Percentiles rank a stretch among this genome's conserved stretches.
These are phyloP conservation scores for Zangia roseola DNA, from an alignment of 768 basidiomycete genomes.

Conservation along the genomic window DNA sequence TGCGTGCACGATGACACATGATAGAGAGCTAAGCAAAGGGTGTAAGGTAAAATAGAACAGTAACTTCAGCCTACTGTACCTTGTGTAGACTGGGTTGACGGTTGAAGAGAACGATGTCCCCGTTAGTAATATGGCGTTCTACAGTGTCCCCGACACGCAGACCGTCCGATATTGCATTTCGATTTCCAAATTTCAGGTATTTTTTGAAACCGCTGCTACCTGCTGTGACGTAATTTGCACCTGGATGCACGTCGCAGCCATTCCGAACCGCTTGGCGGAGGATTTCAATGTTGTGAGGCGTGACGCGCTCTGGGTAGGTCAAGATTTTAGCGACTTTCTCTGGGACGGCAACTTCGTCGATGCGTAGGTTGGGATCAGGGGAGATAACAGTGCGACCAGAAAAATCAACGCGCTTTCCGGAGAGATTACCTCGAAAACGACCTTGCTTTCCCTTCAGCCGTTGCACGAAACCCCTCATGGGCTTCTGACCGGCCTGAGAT, in stretches of 20 bases:
- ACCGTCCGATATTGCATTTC: constrained; percentile 75
- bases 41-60: constrained; percentile 1
- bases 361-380: constrained; percentile 97
- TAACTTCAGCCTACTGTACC: constrained; percentile 36
- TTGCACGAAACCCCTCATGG: constrained; percentile 96
- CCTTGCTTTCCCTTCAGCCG: constrained; percentile 98
- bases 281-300: constrained; percentile 79
- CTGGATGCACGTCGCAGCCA: constrained; percentile 88
- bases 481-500: constrained; percentile 84
- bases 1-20: constrained; percentile 97
- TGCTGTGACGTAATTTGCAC: constrained; percentile 89
- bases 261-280: constrained; percentile 80
- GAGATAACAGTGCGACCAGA: constrained; percentile 98
- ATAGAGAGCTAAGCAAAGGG: constrained; percentile 73
- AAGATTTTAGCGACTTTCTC: constrained; percentile 92
- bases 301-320: constrained; percentile 96
- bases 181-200: constrained; percentile 84
- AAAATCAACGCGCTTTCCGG: constrained; percentile 98
- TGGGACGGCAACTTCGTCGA: constrained; percentile 98
- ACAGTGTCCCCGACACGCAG: constrained; percentile 88
- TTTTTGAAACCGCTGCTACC: constrained; percentile 82
- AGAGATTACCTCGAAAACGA: constrained; percentile 96
- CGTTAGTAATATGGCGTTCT: constrained; percentile 92
- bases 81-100: constrained; percentile 98
- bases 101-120: constrained; percentile 96